These are phyloP conservation scores for Schoenoplectus tabernaemontani DNA, from an alignment of 202 grass and related monocot species.

Conservation along the genomic window DNA sequence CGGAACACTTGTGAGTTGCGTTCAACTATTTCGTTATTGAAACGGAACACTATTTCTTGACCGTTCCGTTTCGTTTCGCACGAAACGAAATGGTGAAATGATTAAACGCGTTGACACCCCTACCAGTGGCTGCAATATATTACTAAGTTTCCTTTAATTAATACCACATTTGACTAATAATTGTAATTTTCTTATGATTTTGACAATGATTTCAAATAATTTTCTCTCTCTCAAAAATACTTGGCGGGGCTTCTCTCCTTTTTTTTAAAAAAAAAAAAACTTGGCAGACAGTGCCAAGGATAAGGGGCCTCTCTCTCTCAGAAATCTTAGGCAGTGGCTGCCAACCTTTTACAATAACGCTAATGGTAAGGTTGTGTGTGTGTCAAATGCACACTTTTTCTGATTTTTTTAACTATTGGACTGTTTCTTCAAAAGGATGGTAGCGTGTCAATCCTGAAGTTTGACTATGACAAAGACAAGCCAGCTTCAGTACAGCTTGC, in stretches of 20 bases:
- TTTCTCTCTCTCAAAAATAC: not conserved
- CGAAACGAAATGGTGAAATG: no score
- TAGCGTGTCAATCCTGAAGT: constrained; percentile 76
- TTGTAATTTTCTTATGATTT: not conserved
- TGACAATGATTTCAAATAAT: not conserved
- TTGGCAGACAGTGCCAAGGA: not conserved
- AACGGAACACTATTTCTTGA: no score
- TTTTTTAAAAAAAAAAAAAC: not conserved
- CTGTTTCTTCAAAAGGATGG: constrained; percentile 48
- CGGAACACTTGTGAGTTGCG: no score
- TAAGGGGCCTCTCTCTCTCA: not conserved
- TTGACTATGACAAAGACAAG: constrained; percentile 73
- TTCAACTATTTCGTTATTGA: no score
- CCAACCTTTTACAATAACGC: not conserved
- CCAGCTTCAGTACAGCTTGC: constrained; percentile 75
- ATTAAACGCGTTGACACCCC: no score
- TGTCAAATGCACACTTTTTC: not conserved
- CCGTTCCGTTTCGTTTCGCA: no score
- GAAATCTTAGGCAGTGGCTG: no score
- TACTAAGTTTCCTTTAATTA: not conserved
- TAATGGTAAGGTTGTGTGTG: not conserved
- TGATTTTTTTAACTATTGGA: not conserved
- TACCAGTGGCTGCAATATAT: not conserved
- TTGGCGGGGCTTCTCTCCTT: no score
- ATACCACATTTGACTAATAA: not conserved